Conservation (phyloP, 345 rosid species). For the Firmiana major region DNA sequence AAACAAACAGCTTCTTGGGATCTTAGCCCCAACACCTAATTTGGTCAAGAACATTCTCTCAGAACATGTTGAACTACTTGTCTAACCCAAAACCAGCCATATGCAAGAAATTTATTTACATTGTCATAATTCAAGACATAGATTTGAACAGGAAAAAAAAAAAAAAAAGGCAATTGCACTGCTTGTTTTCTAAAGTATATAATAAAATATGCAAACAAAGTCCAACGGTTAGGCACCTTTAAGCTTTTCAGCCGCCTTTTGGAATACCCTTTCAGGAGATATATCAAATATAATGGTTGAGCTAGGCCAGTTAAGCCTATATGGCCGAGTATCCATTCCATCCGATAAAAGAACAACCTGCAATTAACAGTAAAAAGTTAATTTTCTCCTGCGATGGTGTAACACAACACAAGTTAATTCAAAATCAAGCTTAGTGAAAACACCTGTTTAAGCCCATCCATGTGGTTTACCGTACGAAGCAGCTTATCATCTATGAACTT, state of each 20-base stretch:
- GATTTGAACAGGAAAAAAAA: not conserved
- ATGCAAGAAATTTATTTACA: not conserved
- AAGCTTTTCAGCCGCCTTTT: constrained; percentile 54
- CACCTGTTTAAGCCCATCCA: constrained; percentile 86
- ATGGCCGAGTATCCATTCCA: constrained; percentile 96
- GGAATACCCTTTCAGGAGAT: constrained; percentile 60
- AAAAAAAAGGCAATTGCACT: not conserved
- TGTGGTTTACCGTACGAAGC: constrained; percentile 48
- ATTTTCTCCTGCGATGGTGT: constrained; percentile 2
- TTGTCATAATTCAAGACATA: not conserved
- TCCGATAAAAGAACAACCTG: constrained; percentile 88
- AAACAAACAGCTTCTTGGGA: constrained; percentile 63
- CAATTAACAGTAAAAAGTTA: constrained; percentile 18
- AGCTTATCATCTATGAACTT: constrained; percentile 81
- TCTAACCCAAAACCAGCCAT: not conserved
- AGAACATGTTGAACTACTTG: constrained; percentile 7
- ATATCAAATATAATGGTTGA: constrained; percentile 79
- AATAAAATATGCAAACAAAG: constrained; percentile 1
- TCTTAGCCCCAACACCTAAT: constrained; percentile 81
- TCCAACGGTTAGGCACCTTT: constrained; percentile 41
- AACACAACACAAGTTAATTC: not conserved
- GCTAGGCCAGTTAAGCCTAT: constrained; percentile 83
- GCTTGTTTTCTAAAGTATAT: not conserved
- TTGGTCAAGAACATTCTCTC: constrained; percentile 26
- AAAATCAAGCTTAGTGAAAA: not conserved